Base-by-base conservation (phyloP, 306 rosid species). In the Mimosa bimucronata region DNA sequence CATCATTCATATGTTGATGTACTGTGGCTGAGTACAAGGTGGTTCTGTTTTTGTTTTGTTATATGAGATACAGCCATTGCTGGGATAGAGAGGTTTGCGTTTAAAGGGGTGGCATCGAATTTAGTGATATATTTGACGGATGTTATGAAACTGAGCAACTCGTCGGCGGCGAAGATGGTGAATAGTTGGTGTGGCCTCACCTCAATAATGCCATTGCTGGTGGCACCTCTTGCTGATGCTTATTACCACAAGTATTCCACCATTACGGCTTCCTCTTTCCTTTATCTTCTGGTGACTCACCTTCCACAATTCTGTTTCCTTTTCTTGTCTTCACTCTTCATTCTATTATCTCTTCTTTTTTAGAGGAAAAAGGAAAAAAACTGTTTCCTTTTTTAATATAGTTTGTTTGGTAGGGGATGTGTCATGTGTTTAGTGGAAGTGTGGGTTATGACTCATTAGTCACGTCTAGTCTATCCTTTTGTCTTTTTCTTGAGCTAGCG, bases 61-160 rank as follows among this genome's bases (percentile, higher is more conserved):
- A 15, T 1, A 19, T 65, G 46, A n/a, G 71, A 38, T 67, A 50
- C 86, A 94, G 97, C 83, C 76, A 82, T 92, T 66, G 88, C 96
- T 83, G 98, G 98, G 30, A 88, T 95, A 84, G 98, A 95, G 87
- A 92, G 98, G 88, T 89, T 95, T 80, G 97, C 91, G 68, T 95
- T 86, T 85, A 92, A 95, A 79, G 98, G 97, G 60, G 98, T 92
- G 48, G 92, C 98, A 13, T 92, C 97, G 1, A 95, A 95, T 83
- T 73, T 91, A 65, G 96, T 92, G 15, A 92, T 89, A 3, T 95
- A 95, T 86, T 82, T 95, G 25, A 95, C 96, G 2, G 98, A 95
- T 73, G 96, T 92, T 9, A 85, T 92, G 84, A 84, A 86, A 30
- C 87, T 95, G 84, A 91, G 96, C 71, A 92, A 95, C 69, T 95